Percentiles rank a stretch among this genome's conserved stretches.
Conservation (phyloP, 257 asterid genomes). For the Fraxinus anomala region DNA sequence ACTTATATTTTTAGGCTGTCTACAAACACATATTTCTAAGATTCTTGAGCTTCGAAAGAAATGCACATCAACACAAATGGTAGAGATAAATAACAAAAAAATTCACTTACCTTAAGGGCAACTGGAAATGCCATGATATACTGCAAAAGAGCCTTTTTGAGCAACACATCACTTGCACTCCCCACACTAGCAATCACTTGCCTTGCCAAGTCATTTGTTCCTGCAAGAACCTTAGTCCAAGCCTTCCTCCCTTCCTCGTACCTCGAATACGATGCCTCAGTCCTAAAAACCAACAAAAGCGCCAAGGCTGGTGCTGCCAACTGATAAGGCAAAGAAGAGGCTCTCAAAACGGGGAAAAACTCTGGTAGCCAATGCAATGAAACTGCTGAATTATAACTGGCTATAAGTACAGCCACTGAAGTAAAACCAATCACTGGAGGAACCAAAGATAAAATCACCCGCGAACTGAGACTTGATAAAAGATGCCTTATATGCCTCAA, state of each 20-base stretch:
- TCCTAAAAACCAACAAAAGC: constrained; percentile 85
- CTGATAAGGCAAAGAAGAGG: constrained; percentile 91
- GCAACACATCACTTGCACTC: constrained; percentile 46
- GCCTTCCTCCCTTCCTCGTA: constrained; percentile 78
- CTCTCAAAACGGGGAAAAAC: constrained; percentile 65
- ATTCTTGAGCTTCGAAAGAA: neutral
- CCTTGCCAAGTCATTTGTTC: constrained; percentile 73
- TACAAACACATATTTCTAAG: neutral
- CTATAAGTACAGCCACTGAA: constrained; percentile 62
- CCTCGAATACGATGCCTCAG: constrained; percentile 96
- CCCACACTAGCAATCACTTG: constrained; percentile 68
- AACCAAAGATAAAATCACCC: constrained; percentile 75
- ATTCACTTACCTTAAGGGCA: constrained; percentile 70
- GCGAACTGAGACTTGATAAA: constrained; percentile 60
- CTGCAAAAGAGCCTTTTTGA: constrained; percentile 69
- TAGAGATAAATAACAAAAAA: neutral
- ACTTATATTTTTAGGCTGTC: neutral
- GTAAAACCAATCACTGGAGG: constrained; percentile 89
- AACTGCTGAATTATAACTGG: constrained; percentile 75
- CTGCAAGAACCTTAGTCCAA: constrained; percentile 76
- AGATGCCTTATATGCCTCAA: constrained; percentile 72
- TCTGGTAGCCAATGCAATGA: constrained; percentile 68
- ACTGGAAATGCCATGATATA: constrained; percentile 87
- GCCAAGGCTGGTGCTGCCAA: constrained; percentile 93
- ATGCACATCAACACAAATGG: neutral